Evolutionary conservation across 2,329 filamentous ascomycete genomes (phyloP).

Genomic region (Aureobasidium leucospermi): DNA sequence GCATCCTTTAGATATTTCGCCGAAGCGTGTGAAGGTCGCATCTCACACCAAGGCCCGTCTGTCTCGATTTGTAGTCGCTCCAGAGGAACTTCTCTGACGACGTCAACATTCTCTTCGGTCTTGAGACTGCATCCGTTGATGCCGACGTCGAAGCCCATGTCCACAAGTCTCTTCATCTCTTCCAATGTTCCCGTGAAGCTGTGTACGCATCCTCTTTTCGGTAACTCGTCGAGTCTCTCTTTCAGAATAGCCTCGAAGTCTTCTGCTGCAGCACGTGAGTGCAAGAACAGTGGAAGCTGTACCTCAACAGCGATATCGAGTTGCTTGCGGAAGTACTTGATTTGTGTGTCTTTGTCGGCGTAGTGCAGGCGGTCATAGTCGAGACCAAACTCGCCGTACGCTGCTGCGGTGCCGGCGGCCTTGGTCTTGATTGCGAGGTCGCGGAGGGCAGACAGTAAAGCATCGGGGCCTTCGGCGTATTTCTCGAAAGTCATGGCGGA

Average conservation of each 20-base stretch:
- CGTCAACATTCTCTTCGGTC: conserved; percentile 80
- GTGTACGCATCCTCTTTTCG: conserved; percentile 74
- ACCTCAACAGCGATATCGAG: conserved; percentile 69
- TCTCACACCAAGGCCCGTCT: conserved; percentile 95
- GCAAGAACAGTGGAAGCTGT: conserved; percentile 81
- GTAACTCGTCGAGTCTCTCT: conserved; percentile 44
- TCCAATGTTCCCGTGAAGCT: conserved; percentile 84
- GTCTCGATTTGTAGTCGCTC: conserved; percentile 88
- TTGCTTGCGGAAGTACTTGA: conserved; percentile 78
- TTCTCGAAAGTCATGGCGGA: conserved; percentile 70
- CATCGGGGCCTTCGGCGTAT: conserved; percentile 50
- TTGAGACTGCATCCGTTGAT: conserved; percentile 96
- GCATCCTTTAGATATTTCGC: conserved; percentile 65
- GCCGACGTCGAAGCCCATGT: conserved; percentile 80
- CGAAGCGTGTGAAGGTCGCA: conserved; percentile 79
- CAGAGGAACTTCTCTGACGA: conserved; percentile 72
- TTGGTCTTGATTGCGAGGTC: conserved; percentile 56
- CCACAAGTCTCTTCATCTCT: conserved; percentile 75
- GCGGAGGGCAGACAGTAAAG: conserved; percentile 52
- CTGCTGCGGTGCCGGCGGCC: conserved; percentile 54
- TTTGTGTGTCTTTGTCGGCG: conserved; percentile 69
- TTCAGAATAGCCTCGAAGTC: conserved; percentile 74
- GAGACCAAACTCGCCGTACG: conserved; percentile 91
- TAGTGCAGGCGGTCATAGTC: conserved; percentile 91
- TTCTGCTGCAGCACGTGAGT: conserved; percentile 76